Evolutionary conservation across 345 rosid genomes (phyloP).

Genomic region (Camelina laxa): DNA sequence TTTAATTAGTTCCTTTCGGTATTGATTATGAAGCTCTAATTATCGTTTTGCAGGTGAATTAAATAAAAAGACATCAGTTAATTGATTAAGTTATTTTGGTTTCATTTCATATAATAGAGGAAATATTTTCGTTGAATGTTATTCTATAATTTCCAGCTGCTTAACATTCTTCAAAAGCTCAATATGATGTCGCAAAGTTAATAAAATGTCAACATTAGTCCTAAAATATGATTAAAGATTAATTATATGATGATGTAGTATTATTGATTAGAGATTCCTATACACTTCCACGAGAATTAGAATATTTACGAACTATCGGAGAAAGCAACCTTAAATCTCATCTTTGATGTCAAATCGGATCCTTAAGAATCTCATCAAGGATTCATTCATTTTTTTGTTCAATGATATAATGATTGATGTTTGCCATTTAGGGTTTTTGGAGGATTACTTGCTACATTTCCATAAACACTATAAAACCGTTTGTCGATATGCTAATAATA

Average conservation of each 20-base stretch:
- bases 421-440: conserved; percentile 19
- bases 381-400: conserved; percentile 2
- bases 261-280: conserved; percentile 25
- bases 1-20: conserved; percentile 25
- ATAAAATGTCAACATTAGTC: background rate
- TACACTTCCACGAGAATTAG: conserved; percentile 10
- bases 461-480: background rate
- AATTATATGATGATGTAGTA: conserved; percentile 5
- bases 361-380: conserved; percentile 17
- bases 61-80: background rate
- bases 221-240: background rate
- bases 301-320: conserved; percentile 8
- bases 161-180: conserved; percentile 6
- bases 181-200: background rate
- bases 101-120: conserved; percentile 2
- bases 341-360: conserved; percentile 30
- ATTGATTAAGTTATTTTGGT: background rate
- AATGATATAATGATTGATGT: conserved; percentile 16
- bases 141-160: conserved; percentile 18
- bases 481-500: background rate
- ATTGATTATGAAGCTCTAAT: conserved; percentile 22
- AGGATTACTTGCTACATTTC: background rate
- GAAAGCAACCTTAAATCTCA: conserved; percentile 26
- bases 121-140: background rate
- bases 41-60: conserved; percentile 14